A percentile compares a stretch with the other conserved stretches of the same genome.
Conservation (phyloP, 2,329 filamentous ascomycete species). For the Thielaviopsis euricoi region DNA sequence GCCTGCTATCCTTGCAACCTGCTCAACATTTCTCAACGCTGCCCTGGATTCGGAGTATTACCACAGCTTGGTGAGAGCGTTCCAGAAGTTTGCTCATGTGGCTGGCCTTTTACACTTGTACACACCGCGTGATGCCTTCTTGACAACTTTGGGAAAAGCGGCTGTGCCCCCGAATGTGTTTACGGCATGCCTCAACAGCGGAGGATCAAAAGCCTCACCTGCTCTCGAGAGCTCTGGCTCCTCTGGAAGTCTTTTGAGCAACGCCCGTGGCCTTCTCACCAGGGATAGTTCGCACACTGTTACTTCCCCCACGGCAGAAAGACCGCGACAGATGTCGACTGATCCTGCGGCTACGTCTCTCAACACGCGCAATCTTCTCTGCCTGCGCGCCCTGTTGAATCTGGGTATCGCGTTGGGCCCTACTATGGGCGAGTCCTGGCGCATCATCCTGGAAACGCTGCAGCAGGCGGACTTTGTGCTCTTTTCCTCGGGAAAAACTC, state of each 20-base stretch:
- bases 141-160: constrained; percentile 85
- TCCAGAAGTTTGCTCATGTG: constrained; percentile 91
- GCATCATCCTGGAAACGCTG: constrained; percentile 77
- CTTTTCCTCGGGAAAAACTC: constrained; percentile 41
- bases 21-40: constrained; percentile 87
- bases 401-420: constrained; percentile 87
- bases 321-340: constrained; percentile 39
- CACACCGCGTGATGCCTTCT: constrained; percentile 82
- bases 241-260: constrained; percentile 44
- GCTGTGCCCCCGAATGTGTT: constrained; percentile 72
- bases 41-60: constrained; percentile 89
- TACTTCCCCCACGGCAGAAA: constrained; percentile 38
- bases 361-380: constrained; percentile 79
- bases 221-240: constrained; percentile 24
- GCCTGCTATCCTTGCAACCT: constrained; percentile 88
- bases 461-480: constrained; percentile 86
- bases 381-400: constrained; percentile 81
- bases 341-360: constrained; percentile 41
- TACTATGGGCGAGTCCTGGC: constrained; percentile 71
- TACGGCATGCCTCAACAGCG: constrained; percentile 39
- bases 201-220: constrained; percentile 26
- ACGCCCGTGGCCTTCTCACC: constrained; percentile 55
- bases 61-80: constrained; percentile 75
- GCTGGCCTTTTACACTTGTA: constrained; percentile 70
- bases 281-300: constrained; percentile 54